Base-by-base conservation (phyloP, 805 yeast genomes). In the Lachancea sp. region DNA sequence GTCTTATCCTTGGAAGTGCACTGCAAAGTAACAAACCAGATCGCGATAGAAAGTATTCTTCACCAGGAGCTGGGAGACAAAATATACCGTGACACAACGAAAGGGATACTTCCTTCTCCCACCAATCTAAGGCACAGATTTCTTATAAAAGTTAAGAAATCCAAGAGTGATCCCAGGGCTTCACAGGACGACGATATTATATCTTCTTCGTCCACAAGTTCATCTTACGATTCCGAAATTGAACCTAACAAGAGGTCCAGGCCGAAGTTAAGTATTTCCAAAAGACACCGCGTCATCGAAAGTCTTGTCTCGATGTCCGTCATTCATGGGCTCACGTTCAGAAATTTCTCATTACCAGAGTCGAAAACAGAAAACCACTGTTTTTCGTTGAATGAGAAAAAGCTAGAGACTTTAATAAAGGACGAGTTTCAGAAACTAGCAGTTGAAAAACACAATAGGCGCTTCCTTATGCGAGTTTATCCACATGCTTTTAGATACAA, bases 1-100 rank as follows among this genome's bases (percentile, higher is more conserved):
- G 81, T 92, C 7, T 52, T 92, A 12, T 88, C 97, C 3, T 69
- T 92, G 19, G 99, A 92, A 55, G 72, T 87, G 0, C 82, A 83
- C 52, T 92, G 98, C 62, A 75, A 74, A 15, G 52, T 65, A 1
- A 76, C 72, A 19, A 81, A 80, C 47, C 99, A 92, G 59, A 40
- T 60, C n/a, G 69, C 68, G 24, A 76, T 82, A 41, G 76, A 69
- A 1, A 62, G 65, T 1, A 67, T 74, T 1, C 56, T 94, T 39
- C 66, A 68, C 40, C 74, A 75, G 1, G 63, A 71, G 0, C 68
- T 92, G 20, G 88, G 82, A 1, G 81, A 75, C 19, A 60, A 68
- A 34, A 62, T 90, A 22, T 63, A 80, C 11, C 44, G 47, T 3
- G 45, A 40, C 7, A 34, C 46, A 19, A 40, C 39, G 3, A 36